phyloP scores from a whole-genome alignment of 1,284 basidiomycete genomes.

The Malassezia globosa region DNA sequence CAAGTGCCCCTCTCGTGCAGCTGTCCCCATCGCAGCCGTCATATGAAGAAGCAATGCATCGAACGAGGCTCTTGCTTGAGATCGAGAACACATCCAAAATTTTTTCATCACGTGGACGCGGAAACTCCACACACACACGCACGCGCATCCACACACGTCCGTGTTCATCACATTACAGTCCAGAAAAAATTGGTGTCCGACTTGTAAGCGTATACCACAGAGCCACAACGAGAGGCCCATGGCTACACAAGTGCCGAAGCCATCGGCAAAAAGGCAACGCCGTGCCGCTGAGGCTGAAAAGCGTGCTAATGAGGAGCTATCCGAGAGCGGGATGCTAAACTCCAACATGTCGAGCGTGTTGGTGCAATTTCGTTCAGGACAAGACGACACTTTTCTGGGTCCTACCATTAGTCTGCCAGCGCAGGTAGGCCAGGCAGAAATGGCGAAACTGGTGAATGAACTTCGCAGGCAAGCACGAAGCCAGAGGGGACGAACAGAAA shows the following conservation, averaged over 20 bases:
- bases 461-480: conserved; percentile 24
- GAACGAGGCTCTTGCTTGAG: too few species aligned
- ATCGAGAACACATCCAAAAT: too few species aligned
- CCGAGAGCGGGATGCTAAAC: conserved; percentile 29
- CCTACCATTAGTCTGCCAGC: conserved; percentile 41
- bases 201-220: too few species aligned
- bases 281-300: conserved; percentile 23
- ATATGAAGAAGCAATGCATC: too few species aligned
- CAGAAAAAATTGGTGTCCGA: too few species aligned
- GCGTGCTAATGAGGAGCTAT: conserved; percentile 22
- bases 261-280: conserved; percentile 34
- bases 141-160: too few species aligned
- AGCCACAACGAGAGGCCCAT: conserved; percentile 22
- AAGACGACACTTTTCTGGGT: conserved; percentile 33
- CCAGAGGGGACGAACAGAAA: too few species aligned
- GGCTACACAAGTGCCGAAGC: conserved; percentile 35
- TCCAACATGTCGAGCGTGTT: conserved; percentile 33
- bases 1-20: too few species aligned
- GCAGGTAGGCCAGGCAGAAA: conserved; percentile 33
- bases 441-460: conserved; percentile 39
- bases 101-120: too few species aligned
- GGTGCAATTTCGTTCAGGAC: conserved; percentile 39
- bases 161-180: too few species aligned
- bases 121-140: too few species aligned
- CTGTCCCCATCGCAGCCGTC: too few species aligned